phyloP scores from a whole-genome alignment of 1,284 basidiomycete species.

The Trametes versicolor region DNA sequence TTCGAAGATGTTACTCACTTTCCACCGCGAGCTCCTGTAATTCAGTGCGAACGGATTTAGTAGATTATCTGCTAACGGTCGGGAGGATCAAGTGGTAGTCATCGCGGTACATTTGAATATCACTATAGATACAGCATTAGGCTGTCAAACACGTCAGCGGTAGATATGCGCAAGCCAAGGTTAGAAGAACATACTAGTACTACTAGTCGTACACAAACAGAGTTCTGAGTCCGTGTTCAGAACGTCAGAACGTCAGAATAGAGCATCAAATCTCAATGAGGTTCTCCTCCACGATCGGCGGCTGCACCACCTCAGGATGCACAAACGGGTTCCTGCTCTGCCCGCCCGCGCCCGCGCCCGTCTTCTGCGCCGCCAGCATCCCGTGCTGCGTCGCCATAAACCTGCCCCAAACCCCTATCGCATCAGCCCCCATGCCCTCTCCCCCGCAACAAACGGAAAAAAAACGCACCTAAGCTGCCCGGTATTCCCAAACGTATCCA shows the following conservation, averaged over 20 bases:
- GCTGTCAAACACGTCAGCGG: neutral
- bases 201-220: neutral
- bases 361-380: slow-evolving; percentile 63
- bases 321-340: slow-evolving; percentile 41
- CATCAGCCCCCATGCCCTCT: slow-evolving; percentile 54
- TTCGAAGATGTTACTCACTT: too few species aligned
- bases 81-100: too few species aligned
- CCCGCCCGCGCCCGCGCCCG: too few species aligned
- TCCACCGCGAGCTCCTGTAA: too few species aligned
- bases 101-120: too few species aligned
- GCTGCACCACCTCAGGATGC: slow-evolving; percentile 14
- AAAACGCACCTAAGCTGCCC: slow-evolving; percentile 59
- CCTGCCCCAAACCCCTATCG: slow-evolving; percentile 49
- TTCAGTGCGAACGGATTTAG: too few species aligned
- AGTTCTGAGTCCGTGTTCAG: too few species aligned
- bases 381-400: slow-evolving; percentile 73
- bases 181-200: neutral
- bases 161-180: too few species aligned
- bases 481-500: slow-evolving; percentile 48
- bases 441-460: slow-evolving; percentile 71
- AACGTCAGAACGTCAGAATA: neutral
- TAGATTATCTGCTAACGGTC: too few species aligned
- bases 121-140: slow-evolving; percentile 6
- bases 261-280: slow-evolving; percentile 18
- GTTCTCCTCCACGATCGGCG: slow-evolving; percentile 7